Base-by-base conservation (phyloP, 148 eudicot species). In the Spergularia bocconei region DNA sequence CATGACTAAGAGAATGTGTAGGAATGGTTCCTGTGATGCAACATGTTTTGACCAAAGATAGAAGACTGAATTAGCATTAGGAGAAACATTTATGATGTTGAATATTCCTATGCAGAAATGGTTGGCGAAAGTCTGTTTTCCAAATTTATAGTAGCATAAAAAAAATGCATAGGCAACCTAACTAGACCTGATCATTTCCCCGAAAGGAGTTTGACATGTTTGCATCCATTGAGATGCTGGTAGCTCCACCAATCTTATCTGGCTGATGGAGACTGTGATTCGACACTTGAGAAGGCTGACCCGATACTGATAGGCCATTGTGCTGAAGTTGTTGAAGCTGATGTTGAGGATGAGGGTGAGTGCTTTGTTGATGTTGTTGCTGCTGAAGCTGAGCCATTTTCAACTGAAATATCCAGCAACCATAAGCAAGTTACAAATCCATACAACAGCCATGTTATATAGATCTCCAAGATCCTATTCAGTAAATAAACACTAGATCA, bases 121-220 rank as follows among this genome's bases (percentile, higher is more conserved):
- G 16, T 4, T 25, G 17, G 9, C 12, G 23, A 69, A 39, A n/a
- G 48, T 6, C 48, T 9, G 48, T 44, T 44, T 44, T 9, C 48
- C 48, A 44, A 44, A 44, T 9, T 44, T 6, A 44, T 44, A 44
- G 10, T 48, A 19, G 59, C 61, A 29, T 50, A n/a, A 66, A 58
- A 65, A 17, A 52, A 60, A 14, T 29, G 36, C 36, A 44, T 58
- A 63, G 25, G 75, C 63, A 77, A 84, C 63, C 79, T 47, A 64
- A 71, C 58, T 55, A 81, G 80, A 91, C 97, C 97, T 91, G 97
- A 81, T 91, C 93, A 82, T 86, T 87, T 79, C 91, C 97, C 23
- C 97, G 84, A 76, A 87, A 91, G 11, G 93, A 83, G 76, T 84
- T 91, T 19, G 88, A 85, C 79, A 89, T 83, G 84, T 93, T 87